Evolutionary conservation across 768 basidiomycete genomes (phyloP), one percentile per base, ranked within the genome.

Genomic region (Rhodotorula paludigena): DNA sequence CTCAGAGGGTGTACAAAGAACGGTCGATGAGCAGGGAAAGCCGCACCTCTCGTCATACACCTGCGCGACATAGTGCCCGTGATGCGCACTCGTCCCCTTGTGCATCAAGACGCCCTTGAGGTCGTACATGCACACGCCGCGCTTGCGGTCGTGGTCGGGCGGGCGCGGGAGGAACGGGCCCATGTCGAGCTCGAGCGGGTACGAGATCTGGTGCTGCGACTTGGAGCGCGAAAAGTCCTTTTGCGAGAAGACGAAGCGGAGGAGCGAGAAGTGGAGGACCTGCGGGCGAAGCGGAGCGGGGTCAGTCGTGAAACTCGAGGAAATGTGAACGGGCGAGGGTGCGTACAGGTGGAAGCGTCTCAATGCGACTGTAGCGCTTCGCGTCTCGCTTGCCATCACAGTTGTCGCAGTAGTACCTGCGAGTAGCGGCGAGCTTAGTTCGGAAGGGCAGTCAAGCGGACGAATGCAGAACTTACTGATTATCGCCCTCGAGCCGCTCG

Each of bases 191-290:
- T 78, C 77, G 28, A 80, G 81, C 0, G 92, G 92, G 78, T 91
- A 97, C n/a, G 82, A 80, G 49, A 97, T 85, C 39, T 81, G 79
- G 66, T 89, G 83, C 77, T 92, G 92, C 60, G 86, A 87, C 80
- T 98, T 98, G 78, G 86, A 89, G 69, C 94, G 85, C 73, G 88
- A 85, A 82, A 87, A 84, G 0, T 86, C 85, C 32, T 84, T 79
- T 41, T 87, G 72, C 78, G 93, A 90, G 74, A 88, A 98, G 36
- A 90, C 85, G 78, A 98, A 98, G n/a, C 94, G 89, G 63, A 94
- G 83, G 58, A 97, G 79, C 30, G 92, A 92, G 74, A 98, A 87
- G 78, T 98, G 90, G 4, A 97, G 82, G 11, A 92, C 78, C 75
- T 76, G 66, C 2, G 36, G 2, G n/a, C 23, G 52, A 20, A 2